phyloP scores from a whole-genome alignment of 345 rosid species.

The Euphorbia peplus region DNA sequence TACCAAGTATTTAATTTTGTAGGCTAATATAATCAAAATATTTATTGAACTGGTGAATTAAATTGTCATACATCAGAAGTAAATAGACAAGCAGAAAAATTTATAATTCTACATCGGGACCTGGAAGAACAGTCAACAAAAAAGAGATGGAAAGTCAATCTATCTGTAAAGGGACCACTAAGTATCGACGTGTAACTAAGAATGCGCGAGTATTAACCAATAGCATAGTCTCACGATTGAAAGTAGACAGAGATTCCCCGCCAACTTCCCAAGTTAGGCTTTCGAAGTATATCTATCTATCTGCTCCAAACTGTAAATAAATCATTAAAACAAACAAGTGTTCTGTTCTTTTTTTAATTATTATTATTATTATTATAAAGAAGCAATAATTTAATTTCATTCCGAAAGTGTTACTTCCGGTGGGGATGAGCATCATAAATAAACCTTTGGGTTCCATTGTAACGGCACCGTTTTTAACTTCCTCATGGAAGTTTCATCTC shows the following conservation, averaged over 20 bases:
- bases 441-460: neutral
- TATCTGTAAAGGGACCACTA: neutral
- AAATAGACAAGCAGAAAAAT: too few relatives aligned
- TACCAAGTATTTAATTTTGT: too few relatives aligned
- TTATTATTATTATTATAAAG: too few relatives aligned
- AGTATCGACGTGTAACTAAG: neutral
- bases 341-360: too few relatives aligned
- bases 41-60: too few relatives aligned
- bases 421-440: too few relatives aligned
- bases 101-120: too few relatives aligned
- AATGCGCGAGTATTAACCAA: neutral
- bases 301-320: neutral
- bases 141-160: too few relatives aligned
- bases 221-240: neutral
- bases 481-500: neutral
- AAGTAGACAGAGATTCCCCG: neutral
- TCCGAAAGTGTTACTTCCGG: neutral
- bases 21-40: too few relatives aligned
- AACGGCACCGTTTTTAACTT: conserved; percentile 24
- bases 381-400: neutral
- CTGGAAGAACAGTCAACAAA: conserved; percentile 8
- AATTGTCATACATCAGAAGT: too few relatives aligned
- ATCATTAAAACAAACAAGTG: neutral
- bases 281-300: neutral
- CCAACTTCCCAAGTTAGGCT: neutral